A percentile compares a stretch with the other conserved stretches of the same genome.
Conservation (phyloP, 176 grass and related monocot genomes). For the Bothriochloa decipiens region DNA sequence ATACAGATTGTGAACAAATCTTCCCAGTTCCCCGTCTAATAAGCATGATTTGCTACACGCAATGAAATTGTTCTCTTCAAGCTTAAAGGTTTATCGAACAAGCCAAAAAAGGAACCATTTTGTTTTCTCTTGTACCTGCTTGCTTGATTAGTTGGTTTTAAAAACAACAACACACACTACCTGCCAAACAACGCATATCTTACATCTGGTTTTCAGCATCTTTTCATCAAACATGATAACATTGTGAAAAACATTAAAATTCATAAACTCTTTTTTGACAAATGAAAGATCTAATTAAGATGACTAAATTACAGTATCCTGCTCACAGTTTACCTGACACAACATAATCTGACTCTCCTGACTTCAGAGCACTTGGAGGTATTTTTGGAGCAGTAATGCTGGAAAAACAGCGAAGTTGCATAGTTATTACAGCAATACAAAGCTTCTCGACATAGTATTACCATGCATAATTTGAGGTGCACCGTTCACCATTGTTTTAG, state of each 20-base stretch:
- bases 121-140: neutral
- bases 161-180: neutral
- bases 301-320: neutral
- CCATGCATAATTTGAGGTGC: neutral
- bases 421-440: conserved; percentile 31
- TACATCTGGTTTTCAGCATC: conserved; percentile 17
- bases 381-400: conserved; percentile 96
- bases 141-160: neutral
- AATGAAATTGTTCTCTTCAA: conserved; percentile 2
- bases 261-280: neutral
- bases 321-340: conserved; percentile 59
- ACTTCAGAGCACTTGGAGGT: conserved; percentile 69
- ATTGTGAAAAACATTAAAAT: neutral
- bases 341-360: conserved; percentile 84
- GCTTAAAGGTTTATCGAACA: neutral
- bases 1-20: conserved; percentile 14
- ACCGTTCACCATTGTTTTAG: neutral
- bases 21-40: neutral
- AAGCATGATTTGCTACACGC: neutral
- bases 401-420: conserved; percentile 16
- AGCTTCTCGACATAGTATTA: conserved; percentile 5
- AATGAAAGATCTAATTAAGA: conserved; percentile 28
- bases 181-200: conserved; percentile 20
- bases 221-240: conserved; percentile 28
- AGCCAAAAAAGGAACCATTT: neutral